phyloP scores from a whole-genome alignment of 2,329 filamentous ascomycete genomes.

The Botrytis aclada region DNA sequence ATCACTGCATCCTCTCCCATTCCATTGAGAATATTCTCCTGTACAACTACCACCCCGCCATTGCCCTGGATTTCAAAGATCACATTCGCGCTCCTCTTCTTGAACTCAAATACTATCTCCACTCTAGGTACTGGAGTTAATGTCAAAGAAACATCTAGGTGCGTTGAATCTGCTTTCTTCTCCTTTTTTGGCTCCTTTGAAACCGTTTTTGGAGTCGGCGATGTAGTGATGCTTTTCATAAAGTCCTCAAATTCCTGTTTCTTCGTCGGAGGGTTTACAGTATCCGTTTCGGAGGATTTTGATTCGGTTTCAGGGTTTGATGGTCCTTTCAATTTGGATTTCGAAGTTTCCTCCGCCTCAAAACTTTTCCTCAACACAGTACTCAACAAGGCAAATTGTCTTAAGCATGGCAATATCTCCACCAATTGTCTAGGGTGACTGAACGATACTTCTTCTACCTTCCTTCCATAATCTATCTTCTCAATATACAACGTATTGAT shows the following conservation, averaged over 20 bases:
- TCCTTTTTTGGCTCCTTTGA: constrained; percentile 12
- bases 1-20: constrained; percentile 21
- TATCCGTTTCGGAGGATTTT: neutral
- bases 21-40: constrained; percentile 35
- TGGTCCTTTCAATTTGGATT: neutral
- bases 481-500: constrained; percentile 65
- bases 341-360: constrained; percentile 15
- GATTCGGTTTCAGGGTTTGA: neutral
- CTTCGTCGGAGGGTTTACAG: constrained; percentile 25
- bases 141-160: constrained; percentile 32
- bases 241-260: constrained; percentile 35
- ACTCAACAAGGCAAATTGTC: constrained; percentile 72
- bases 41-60: constrained; percentile 33
- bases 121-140: constrained; percentile 35
- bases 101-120: constrained; percentile 33
- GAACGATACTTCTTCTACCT: constrained; percentile 67
- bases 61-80: constrained; percentile 35
- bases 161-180: neutral
- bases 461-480: constrained; percentile 68
- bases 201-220: constrained; percentile 8
- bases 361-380: constrained; percentile 63
- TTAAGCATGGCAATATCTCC: constrained; percentile 66
- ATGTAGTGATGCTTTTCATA: constrained; percentile 24
- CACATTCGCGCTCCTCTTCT: constrained; percentile 34
- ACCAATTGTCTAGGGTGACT: constrained; percentile 75